Percentiles rank a stretch among this genome's conserved stretches.
These are phyloP conservation scores for Lactarius evosmus DNA, from an alignment of 768 basidiomycete species.

Conservation along the genomic window DNA sequence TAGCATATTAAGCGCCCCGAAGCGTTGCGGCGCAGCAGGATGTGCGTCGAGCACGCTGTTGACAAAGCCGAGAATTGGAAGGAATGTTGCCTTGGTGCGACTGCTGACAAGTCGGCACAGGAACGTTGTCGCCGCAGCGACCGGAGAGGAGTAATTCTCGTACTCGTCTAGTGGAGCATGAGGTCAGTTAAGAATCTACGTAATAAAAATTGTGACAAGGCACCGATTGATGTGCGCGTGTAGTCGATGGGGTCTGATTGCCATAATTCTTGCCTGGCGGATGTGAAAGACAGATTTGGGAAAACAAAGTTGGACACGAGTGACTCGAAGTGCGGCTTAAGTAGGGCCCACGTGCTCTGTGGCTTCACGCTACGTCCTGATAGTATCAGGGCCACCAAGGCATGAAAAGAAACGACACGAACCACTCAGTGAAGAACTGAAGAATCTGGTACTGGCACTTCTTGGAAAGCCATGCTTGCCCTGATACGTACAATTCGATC, in stretches of 20 bases:
- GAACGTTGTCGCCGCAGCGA: constrained; percentile 77
- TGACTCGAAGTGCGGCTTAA: constrained; percentile 80
- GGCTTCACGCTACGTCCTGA: constrained; percentile 69
- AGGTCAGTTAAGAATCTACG: constrained; percentile 7
- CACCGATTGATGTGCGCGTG: constrained; percentile 71
- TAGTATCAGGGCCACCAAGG: constrained; percentile 3
- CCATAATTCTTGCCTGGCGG: constrained; percentile 67
- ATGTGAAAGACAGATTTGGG: constrained; percentile 80
- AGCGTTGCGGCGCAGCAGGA: constrained; percentile 61
- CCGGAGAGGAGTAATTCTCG: constrained; percentile 72
- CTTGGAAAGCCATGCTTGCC: constrained; percentile 74
- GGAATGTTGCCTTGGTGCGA: constrained; percentile 77
- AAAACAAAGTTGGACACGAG: constrained; percentile 82
- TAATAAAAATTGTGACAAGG: not conserved
- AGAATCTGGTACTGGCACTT: constrained; percentile 84
- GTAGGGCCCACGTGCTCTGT: constrained; percentile 82
- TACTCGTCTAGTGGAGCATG: constrained; percentile 65
- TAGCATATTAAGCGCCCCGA: constrained; percentile 83
- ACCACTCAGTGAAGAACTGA: constrained; percentile 88
- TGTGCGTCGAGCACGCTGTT: constrained; percentile 69
- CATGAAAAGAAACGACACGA: constrained; percentile 29
- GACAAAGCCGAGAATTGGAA: constrained; percentile 75
- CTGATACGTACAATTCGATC: constrained; percentile 69
- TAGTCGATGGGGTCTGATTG: constrained; percentile 82
- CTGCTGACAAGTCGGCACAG: constrained; percentile 73